Evolutionary conservation across 176 grass and related monocot genomes (phyloP).

Genomic region (Panicum miliaceum): DNA sequence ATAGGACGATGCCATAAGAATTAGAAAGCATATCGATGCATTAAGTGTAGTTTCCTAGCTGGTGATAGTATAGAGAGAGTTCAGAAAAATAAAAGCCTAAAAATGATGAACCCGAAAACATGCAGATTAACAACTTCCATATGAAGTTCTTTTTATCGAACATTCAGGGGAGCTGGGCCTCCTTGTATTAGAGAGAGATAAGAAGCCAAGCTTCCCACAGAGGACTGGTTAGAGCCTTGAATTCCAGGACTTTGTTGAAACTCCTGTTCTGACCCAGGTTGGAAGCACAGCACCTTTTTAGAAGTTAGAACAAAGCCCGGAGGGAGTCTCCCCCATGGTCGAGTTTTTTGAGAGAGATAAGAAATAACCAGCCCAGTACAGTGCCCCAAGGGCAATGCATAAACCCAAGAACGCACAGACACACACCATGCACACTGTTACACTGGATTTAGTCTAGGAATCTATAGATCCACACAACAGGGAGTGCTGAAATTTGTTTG

Average conservation of each 20-base stretch:
- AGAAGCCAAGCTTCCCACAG: too few species aligned
- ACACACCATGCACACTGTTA: neutral
- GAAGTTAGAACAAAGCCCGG: too few species aligned
- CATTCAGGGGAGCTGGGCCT: neutral
- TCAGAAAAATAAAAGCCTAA: slow-evolving; percentile 24
- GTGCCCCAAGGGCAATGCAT: neutral
- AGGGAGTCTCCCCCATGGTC: too few species aligned
- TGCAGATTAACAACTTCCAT: slow-evolving; percentile 10
- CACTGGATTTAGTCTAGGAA: neutral
- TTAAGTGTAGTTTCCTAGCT: slow-evolving; percentile 27
- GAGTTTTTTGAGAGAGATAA: neutral
- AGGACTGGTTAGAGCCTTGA: too few species aligned
- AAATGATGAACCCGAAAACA: neutral
- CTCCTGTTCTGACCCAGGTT: too few species aligned
- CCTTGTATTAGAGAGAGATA: neutral
- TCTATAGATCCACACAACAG: slow-evolving; percentile 20
- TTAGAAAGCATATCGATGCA: slow-evolving; percentile 33
- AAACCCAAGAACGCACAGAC: neutral
- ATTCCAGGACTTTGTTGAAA: too few species aligned
- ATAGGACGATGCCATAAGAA: slow-evolving; percentile 6
- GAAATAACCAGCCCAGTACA: neutral
- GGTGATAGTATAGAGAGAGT: slow-evolving; percentile 15
- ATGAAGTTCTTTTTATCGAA: neutral
- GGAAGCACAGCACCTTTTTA: too few species aligned
- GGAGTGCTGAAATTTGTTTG: neutral